These are phyloP conservation scores for Salvia hispanica DNA, from an alignment of 257 asterid genomes.

Conservation along the genomic window DNA sequence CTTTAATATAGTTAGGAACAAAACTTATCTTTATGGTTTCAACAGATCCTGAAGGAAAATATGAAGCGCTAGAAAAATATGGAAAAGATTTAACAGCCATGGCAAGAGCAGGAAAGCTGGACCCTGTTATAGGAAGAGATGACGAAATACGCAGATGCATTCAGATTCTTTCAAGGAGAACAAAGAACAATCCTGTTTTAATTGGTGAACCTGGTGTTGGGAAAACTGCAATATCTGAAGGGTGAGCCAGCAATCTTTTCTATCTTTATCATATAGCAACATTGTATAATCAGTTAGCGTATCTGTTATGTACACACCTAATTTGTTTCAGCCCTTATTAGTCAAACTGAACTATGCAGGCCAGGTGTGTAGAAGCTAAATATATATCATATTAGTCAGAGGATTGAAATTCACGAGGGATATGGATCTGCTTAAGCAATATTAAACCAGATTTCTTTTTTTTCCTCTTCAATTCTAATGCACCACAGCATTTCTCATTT, in stretches of 20 bases:
- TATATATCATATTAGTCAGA: not conserved
- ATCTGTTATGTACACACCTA: not conserved
- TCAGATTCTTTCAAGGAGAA: constrained; percentile 94
- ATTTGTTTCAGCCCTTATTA: constrained; percentile 6
- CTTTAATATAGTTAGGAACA: not conserved
- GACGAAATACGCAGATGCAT: constrained; percentile 98
- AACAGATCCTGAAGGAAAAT: constrained; percentile 94
- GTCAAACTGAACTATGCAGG: constrained; percentile 5
- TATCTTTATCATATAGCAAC: not conserved
- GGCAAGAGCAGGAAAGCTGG: constrained; percentile 97
- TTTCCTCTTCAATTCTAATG: constrained; percentile 8
- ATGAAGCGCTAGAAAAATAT: constrained; percentile 85
- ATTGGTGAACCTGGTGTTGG: constrained; percentile 99
- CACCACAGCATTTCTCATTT: not conserved
- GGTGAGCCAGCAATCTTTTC: constrained; percentile 48
- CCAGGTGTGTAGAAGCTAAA: constrained; percentile 3
- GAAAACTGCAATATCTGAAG: constrained; percentile 97
- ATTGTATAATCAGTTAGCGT: not conserved
- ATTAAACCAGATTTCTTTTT: not conserved
- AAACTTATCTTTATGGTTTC: constrained; percentile 26
- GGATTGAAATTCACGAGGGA: not conserved
- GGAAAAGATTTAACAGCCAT: constrained; percentile 97
- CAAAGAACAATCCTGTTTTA: constrained; percentile 91
- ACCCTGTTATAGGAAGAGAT: constrained; percentile 98
- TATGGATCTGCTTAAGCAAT: not conserved